Evolutionary conservation across 305 asterid species (phyloP), one percentile per base, ranked within the genome.

Genomic region (Rubia occidens): DNA sequence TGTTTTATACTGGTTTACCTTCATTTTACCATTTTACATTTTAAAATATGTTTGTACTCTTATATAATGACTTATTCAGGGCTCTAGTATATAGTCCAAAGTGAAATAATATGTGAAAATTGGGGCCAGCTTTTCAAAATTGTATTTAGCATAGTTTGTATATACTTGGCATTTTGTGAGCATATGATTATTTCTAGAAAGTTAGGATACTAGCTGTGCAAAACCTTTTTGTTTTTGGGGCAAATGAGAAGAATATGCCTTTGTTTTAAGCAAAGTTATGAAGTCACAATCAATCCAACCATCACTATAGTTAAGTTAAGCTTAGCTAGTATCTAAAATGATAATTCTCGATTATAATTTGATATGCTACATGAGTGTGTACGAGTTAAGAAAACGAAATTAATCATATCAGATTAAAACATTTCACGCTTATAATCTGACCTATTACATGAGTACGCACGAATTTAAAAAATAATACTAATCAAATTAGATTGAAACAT

Each of bases 91-190:
- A 9, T 53, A 17, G 58, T 53, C 58, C 58, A 53, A 53, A 53
- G 24, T n/a, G 58, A 53, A 53, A 53, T n/a, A 49, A n/a, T 17
- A 17, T 53, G 58, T 5, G 21, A 53, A 53, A 53, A 53, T 53
- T 53, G 5, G 58, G 58, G 58, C 58, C 58, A 53, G 58, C 58
- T 53, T 53, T 53, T 8, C 58, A 53, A 53, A 53, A 53, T 53
- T 53, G 58, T 53, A 53, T n/a, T 53, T 6, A n/a, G 58, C 58
- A 53, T 53, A 53, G 58, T 17, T 15, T 7, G 14, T 6, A 56
- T 56, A 56, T 21, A 20, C 32, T 56, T 56, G 62, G 62, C 62
- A 56, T 21, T 49, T 49, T 49, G 6, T 49, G 56, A 8, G 14
- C 51, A 44, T 9, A 35, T 43, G 56, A 49, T 49, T 11, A 49